Conservation (phyloP, 768 basidiomycete genomes). For the Omphalotus guepiniiformis region DNA sequence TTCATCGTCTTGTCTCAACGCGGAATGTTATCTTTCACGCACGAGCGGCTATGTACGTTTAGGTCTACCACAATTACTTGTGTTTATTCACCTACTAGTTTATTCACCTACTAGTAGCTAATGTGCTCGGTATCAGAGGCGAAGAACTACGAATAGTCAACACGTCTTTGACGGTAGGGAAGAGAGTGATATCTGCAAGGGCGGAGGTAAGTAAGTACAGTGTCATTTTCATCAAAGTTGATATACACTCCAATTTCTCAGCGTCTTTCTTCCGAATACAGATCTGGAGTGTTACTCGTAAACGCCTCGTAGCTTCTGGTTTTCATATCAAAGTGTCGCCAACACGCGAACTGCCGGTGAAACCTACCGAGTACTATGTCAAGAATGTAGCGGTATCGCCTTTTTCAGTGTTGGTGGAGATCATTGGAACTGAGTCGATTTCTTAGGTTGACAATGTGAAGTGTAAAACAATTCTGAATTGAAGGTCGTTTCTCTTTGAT, state of each 20-base stretch:
- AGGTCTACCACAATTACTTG: not conserved
- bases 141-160: conserved; percentile 3
- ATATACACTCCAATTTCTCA: not conserved
- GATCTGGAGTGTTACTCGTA: conserved; percentile 55
- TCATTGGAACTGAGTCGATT: no score
- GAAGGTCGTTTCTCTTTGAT: no score
- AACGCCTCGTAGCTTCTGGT: conserved; percentile 50
- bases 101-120: no score
- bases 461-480: no score
- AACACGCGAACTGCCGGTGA: conserved; percentile 18
- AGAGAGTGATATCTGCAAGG: not conserved
- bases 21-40: conserved; percentile 27
- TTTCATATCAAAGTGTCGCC: conserved; percentile 54
- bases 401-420: no score
- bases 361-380: no score
- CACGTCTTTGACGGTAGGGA: not conserved
- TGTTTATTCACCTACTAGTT: no score
- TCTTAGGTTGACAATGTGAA: no score
- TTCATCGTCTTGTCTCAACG: conserved; percentile 28
- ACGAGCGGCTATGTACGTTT: conserved; percentile 27
- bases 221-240: no score
- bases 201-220: not conserved
- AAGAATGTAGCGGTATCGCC: no score
- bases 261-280: conserved; percentile 15
- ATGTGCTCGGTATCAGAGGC: not conserved